phyloP scores from a whole-genome alignment of 192 early-diverging fungal species.

The Jimgerdemannia lactiflua region DNA sequence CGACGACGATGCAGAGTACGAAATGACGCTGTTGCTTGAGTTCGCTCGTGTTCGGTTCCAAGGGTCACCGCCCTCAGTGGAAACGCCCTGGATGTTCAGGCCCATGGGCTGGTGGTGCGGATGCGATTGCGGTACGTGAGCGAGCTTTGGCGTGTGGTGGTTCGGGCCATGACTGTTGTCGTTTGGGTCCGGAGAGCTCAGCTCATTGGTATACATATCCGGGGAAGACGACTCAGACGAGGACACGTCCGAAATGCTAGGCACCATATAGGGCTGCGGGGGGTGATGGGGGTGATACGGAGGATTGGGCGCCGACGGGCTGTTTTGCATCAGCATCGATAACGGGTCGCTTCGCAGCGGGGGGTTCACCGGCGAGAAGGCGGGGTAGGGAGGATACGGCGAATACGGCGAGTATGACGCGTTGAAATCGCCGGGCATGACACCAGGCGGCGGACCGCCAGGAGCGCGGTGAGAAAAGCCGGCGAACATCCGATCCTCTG shows the following conservation, averaged over 20 bases:
- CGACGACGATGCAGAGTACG: not conserved
- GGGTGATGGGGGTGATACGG: constrained; percentile 21
- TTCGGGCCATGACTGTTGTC: not conserved
- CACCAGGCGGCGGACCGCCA: constrained; percentile 7
- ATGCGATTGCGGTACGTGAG: constrained; percentile 8
- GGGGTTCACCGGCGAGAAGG: not conserved
- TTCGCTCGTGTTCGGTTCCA: not conserved
- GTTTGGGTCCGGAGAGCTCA: constrained; percentile 13
- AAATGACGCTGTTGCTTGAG: not conserved
- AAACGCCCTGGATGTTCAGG: constrained; percentile 13
- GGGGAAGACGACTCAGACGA: constrained; percentile 35
- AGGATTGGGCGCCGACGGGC: constrained; percentile 14
- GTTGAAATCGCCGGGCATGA: constrained; percentile 22
- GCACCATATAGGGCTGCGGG: constrained; percentile 34
- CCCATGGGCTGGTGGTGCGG: constrained; percentile 14
- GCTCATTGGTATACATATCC: constrained; percentile 21
- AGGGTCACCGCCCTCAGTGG: constrained; percentile 9
- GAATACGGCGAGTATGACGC: not conserved
- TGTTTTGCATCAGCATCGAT: constrained; percentile 14
- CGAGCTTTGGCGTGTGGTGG: constrained; percentile 15
- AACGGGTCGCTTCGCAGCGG: not conserved
- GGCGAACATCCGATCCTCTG: constrained; percentile 18
- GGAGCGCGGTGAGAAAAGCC: constrained; percentile 3
- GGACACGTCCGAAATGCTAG: constrained; percentile 31
- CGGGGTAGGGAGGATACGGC: constrained; percentile 1